These are phyloP conservation scores for Blumeria graminis DNA, from an alignment of 2,329 filamentous ascomycete genomes.

Conservation along the genomic window DNA sequence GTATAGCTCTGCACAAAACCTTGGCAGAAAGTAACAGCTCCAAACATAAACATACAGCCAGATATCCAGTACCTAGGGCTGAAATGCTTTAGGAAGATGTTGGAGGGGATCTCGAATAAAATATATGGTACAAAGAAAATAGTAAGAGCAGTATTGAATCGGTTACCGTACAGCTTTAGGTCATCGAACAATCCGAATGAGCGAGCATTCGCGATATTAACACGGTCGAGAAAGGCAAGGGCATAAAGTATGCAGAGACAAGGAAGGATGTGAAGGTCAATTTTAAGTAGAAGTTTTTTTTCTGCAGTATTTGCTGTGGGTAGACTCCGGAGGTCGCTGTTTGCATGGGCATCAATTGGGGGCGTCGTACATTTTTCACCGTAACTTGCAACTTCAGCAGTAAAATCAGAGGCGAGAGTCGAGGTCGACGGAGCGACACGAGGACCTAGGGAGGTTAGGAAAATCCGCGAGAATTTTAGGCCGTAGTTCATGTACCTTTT, in stretches of 20 bases:
- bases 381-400: no score
- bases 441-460: no score
- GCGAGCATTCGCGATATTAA: conserved; percentile 59
- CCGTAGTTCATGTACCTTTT: no score
- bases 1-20: conserved; percentile 36
- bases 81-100: conserved; percentile 44
- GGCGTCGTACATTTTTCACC: no score
- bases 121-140: conserved; percentile 69
- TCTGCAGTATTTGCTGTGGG: conserved; percentile 20
- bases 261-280: conserved; percentile 48
- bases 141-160: conserved; percentile 54
- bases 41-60: conserved; percentile 53
- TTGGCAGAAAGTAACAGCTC: conserved; percentile 14
- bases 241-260: conserved; percentile 50
- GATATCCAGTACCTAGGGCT: conserved; percentile 49
- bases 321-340: no score
- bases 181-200: conserved; percentile 41
- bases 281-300: conserved; percentile 38
- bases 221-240: conserved; percentile 43
- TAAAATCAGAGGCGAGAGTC: no score
- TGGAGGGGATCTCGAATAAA: conserved; percentile 46
- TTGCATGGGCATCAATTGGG: no score
- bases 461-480: no score
- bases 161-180: conserved; percentile 28
- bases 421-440: no score